These are phyloP conservation scores for Alternaria brassicicola DNA, from an alignment of 2,329 filamentous ascomycete genomes.

Conservation along the genomic window DNA sequence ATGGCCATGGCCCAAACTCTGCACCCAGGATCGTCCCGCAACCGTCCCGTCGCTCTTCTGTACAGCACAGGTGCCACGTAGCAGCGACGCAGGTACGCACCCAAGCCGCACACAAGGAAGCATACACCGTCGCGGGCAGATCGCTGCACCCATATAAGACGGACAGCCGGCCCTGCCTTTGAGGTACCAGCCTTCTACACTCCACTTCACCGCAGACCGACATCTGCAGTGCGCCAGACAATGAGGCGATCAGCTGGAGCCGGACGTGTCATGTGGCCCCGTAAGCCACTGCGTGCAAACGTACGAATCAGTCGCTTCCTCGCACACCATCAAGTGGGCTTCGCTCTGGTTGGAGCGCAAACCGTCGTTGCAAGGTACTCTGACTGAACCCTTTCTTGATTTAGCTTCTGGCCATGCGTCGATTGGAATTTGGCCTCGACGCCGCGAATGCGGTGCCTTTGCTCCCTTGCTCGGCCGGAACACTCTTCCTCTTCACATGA, in stretches of 20 bases:
- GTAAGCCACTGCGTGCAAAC: slow-evolving; percentile 46
- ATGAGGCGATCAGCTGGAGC: slow-evolving; percentile 47
- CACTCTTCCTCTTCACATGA: slow-evolving; percentile 39
- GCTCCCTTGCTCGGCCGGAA: slow-evolving; percentile 27
- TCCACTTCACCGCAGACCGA: slow-evolving; percentile 25
- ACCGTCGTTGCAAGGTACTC: slow-evolving; percentile 42
- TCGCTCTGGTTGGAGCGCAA: slow-evolving; percentile 40
- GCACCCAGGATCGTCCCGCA: slow-evolving; percentile 47
- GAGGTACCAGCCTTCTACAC: slow-evolving; percentile 23
- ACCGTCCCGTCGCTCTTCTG: slow-evolving; percentile 43
- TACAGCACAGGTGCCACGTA: slow-evolving; percentile 48
- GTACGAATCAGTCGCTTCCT: slow-evolving; percentile 47
- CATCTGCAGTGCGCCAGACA: slow-evolving; percentile 35
- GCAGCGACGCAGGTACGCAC: slow-evolving; percentile 43
- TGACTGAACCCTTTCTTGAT: slow-evolving; percentile 44
- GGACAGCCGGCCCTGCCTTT: slow-evolving; percentile 17
- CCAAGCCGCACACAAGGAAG: slow-evolving; percentile 34
- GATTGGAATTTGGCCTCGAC: slow-evolving; percentile 40
- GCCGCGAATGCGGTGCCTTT: slow-evolving; percentile 36
- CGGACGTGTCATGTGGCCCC: slow-evolving; percentile 44
- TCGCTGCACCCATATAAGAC: slow-evolving; percentile 34
- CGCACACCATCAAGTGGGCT: slow-evolving; percentile 43
- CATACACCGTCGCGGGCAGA: slow-evolving; percentile 29
- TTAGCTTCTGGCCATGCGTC: slow-evolving; percentile 47
- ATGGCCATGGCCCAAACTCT: slow-evolving; percentile 32